phyloP scores from a whole-genome alignment of 2,329 filamentous ascomycete genomes.

The Clonostachys rhizophaga region DNA sequence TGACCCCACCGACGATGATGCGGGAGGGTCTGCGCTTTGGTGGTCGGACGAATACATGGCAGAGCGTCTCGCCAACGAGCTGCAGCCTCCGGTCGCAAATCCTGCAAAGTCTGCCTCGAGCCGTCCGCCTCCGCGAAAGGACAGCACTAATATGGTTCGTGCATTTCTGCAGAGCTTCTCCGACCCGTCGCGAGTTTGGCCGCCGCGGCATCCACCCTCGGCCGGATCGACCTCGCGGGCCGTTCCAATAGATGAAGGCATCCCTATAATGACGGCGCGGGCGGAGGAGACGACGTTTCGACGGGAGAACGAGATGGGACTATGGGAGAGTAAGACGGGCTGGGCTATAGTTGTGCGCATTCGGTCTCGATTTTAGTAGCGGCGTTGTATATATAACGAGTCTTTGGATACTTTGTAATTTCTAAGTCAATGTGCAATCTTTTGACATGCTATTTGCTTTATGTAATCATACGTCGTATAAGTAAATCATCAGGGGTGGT shows the following conservation, averaged over 20 bases:
- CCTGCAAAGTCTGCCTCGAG: no score
- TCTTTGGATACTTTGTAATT: no score
- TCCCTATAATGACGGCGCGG: conserved; percentile 26
- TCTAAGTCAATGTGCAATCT: no score
- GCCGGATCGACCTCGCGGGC: not conserved
- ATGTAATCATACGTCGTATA: no score
- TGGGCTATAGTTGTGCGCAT: conserved; percentile 43
- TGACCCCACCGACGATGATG: conserved; percentile 1
- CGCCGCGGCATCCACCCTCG: not conserved
- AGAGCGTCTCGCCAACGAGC: conserved; percentile 32
- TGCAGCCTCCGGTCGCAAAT: conserved; percentile 25
- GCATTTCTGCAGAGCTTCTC: no score
- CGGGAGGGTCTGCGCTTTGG: conserved; percentile 25
- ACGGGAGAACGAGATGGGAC: conserved; percentile 43
- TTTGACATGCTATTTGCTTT: no score
- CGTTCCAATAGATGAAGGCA: conserved; percentile 13
- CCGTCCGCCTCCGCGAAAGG: no score
- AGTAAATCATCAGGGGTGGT: no score
- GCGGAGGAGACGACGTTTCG: conserved; percentile 46
- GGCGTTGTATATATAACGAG: no score
- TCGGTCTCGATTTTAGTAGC: not conserved
- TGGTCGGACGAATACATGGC: conserved; percentile 43
- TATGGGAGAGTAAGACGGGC: conserved; percentile 45
- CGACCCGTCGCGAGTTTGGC: conserved; percentile 1
- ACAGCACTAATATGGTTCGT: no score